Evolutionary conservation across 495 filamentous ascomycete genomes (phyloP).

Genomic region (Neurospora cerealis): DNA sequence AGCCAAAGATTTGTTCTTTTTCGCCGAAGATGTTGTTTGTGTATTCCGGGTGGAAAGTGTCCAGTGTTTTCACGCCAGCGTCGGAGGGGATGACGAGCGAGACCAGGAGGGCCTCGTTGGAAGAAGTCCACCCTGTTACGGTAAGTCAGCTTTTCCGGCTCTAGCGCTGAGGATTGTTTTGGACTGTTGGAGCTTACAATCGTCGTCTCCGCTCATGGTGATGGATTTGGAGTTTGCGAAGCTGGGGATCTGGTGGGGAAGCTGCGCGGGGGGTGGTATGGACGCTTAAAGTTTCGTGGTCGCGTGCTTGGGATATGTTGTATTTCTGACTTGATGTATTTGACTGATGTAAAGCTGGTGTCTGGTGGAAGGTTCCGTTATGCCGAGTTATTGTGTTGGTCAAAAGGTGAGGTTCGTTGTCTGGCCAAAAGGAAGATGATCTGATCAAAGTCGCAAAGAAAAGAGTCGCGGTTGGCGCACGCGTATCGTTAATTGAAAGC

Average conservation of each 20-base stretch:
- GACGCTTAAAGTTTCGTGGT: not conserved
- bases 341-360: not conserved
- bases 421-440: not conserved
- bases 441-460: not conserved
- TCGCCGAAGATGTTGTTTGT: conserved; percentile 91
- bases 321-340: not conserved
- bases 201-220: not conserved
- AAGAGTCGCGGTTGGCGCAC: conserved; percentile 3
- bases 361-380: not conserved
- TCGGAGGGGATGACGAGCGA: conserved; percentile 54
- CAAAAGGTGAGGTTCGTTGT: not conserved
- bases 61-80: conserved; percentile 45
- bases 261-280: not conserved
- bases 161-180: not conserved
- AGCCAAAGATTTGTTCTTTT: conserved; percentile 83
- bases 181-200: not conserved
- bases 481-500: conserved; percentile 15
- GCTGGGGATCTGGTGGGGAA: not conserved
- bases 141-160: conserved; percentile 5
- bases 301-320: not conserved
- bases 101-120: conserved; percentile 65
- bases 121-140: conserved; percentile 55
- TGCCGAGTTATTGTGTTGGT: not conserved
- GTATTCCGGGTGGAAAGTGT: conserved; percentile 71
- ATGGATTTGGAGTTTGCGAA: not conserved